phyloP scores from a whole-genome alignment of 305 asterid species.

The Fraxinus nigra region DNA sequence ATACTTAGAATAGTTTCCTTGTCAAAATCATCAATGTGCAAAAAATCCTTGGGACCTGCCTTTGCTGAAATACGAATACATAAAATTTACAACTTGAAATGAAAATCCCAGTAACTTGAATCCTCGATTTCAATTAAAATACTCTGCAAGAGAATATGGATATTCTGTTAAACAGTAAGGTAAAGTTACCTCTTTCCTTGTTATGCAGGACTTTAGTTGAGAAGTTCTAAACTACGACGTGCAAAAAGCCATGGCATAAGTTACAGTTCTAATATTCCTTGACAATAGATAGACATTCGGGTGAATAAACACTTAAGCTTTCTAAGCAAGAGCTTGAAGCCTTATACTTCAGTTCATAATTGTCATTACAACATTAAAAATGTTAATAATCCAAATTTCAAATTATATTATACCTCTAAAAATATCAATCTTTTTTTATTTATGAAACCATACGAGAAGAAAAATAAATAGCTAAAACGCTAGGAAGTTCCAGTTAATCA shows the following conservation, averaged over 20 bases:
- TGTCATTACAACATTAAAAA: neutral
- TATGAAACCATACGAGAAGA: neutral
- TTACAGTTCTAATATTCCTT: neutral
- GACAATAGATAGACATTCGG: neutral
- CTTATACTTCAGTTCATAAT: neutral
- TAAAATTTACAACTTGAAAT: neutral
- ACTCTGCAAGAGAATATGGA: neutral
- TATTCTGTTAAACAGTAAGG: neutral
- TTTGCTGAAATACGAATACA: conserved; percentile 46
- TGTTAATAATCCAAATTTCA: neutral
- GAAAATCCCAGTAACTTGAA: neutral
- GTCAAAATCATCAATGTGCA: conserved; percentile 79
- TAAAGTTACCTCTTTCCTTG: neutral
- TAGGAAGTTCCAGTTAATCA: neutral
- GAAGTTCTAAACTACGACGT: neutral
- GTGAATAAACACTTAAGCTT: neutral
- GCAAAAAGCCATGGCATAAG: neutral
- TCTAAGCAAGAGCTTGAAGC: neutral
- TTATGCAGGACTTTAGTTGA: neutral
- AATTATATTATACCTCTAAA: neutral
- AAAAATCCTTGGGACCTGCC: conserved; percentile 70
- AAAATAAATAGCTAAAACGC: neutral
- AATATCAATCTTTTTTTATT: neutral
- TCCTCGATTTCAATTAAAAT: neutral
- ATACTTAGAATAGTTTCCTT: conserved; percentile 68